Base-by-base conservation (phyloP, 1,284 basidiomycete species). In the Trametes hirsuta region DNA sequence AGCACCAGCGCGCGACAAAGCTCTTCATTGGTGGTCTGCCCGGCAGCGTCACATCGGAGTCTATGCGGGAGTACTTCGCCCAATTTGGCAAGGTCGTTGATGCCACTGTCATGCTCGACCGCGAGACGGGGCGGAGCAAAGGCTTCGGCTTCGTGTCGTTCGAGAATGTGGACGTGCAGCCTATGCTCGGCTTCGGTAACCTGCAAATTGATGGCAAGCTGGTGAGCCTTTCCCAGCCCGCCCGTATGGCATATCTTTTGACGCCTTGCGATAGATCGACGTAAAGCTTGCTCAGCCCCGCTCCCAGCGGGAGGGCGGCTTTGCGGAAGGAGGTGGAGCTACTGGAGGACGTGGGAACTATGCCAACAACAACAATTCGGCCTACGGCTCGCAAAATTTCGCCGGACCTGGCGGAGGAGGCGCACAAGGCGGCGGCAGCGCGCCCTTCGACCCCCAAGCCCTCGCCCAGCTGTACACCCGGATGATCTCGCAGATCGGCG, bases 91-190 rank as follows among this genome's bases (percentile, higher is more conserved):
- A 88, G 67, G 94, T 99, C 62, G 90, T 96, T 70, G 97, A 99
- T 74, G 95, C 96, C 51, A 98, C 95, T 0, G 94, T 99, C 70
- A 99, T 99, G 97, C 85, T 98, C 70, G 97, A 99, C 76, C 91
- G 95, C 53, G 95, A 98, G 74, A 98, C 95, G 15, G 93, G 93
- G 36, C 80, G 96, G 49, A 95, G 93, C 76, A 97, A 99, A 74
- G 97, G 97, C 5, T 99, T 98, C 69, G 97, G 97, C 0, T 99
- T 99, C 72, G 90, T 99, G 21, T 97, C 95, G 0, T 97, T 98
- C 69, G 92, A 95, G 71, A 93, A 96, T 66, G 88, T 89, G 9
- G 87, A 91, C 64, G 93, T 96, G 42, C 88, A 94, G 61, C 87
- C 87, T 34, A 89, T 94, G 72, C 86, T 96, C 66, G 89, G 89